Evolutionary conservation across 2,329 filamentous ascomycete species (phyloP).

Genomic region (Trichoderma sp.): DNA sequence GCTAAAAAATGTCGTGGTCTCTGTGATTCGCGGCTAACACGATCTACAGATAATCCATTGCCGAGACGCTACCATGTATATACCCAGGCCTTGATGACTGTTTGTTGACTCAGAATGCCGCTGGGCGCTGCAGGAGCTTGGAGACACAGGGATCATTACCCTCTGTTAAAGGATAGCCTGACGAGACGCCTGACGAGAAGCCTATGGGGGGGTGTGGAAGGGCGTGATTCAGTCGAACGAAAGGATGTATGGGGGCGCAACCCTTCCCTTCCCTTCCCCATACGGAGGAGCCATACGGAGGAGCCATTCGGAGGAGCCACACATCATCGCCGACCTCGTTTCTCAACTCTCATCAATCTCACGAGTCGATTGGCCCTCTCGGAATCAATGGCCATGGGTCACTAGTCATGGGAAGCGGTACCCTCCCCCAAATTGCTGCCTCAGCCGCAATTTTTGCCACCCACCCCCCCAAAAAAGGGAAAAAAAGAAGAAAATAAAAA

Average conservation of each 20-base stretch:
- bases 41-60: conserved; percentile 6
- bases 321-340: conserved; percentile 3
- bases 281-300: neutral
- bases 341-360: neutral
- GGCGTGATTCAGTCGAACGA: neutral
- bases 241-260: neutral
- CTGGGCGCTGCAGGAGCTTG: neutral
- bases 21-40: conserved; percentile 12
- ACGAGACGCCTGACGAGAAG: neutral
- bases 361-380: neutral
- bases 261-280: neutral
- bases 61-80: neutral
- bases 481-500: too few species aligned
- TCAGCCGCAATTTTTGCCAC: neutral
- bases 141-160: neutral
- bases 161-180: neutral
- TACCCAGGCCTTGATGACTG: neutral
- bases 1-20: neutral
- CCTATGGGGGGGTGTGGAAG: neutral
- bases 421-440: neutral
- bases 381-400: neutral
- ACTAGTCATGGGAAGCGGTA: neutral
- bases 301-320: neutral
- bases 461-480: neutral
- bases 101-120: neutral